phyloP scores from a whole-genome alignment of 805 yeast genomes.

The Wickerhamiella brachini region DNA sequence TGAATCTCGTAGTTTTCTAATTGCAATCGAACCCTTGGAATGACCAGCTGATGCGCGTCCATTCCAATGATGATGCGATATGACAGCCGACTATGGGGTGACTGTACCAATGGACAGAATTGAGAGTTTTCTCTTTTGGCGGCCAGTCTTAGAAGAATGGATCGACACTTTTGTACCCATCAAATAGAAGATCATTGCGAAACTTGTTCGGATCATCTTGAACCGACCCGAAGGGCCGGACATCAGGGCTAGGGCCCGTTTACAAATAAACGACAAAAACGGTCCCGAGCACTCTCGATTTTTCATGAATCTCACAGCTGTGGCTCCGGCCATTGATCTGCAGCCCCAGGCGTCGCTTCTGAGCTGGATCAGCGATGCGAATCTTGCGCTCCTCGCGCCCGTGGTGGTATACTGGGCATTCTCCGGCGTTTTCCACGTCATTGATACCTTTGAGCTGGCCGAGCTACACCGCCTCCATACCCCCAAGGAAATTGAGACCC shows the following conservation, averaged over 20 bases:
- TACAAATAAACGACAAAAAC: not conserved
- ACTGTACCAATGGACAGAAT: no score
- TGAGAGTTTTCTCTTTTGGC: no score
- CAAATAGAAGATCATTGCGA: no score
- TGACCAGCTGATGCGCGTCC: not conserved
- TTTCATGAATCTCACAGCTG: not conserved
- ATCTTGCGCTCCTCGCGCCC: constrained; percentile 60
- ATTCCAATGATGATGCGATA: not conserved
- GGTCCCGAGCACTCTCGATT: not conserved
- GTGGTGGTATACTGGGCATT: constrained; percentile 73
- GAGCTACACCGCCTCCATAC: constrained; percentile 86
- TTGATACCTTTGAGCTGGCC: constrained; percentile 63
- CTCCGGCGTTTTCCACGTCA: constrained; percentile 56
- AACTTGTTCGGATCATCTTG: not conserved
- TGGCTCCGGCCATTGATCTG: constrained; percentile 3
- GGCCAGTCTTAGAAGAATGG: no score
- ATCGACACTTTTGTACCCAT: no score
- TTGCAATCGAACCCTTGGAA: no score
- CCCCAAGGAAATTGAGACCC: constrained; percentile 60
- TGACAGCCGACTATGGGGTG: not conserved
- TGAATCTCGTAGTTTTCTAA: no score
- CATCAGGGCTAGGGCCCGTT: not conserved
- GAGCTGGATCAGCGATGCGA: constrained; percentile 54
- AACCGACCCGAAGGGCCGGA: not conserved
- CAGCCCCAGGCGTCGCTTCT: constrained; percentile 28